Base-by-base conservation (phyloP, 495 filamentous ascomycete species). In the Penicillium desertorum region DNA sequence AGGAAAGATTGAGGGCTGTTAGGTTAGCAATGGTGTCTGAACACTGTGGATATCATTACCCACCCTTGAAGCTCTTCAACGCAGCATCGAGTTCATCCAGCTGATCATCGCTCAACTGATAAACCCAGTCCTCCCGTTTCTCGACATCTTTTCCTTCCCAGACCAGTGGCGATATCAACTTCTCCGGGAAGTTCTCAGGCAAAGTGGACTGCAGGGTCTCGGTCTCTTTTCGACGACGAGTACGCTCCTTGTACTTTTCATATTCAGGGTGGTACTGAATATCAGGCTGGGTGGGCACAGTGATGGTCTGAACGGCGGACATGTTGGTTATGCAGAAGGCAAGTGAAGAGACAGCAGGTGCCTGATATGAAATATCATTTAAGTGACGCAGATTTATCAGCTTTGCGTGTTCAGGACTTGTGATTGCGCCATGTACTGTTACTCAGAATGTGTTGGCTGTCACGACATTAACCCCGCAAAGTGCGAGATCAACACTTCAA, bases 241-340 rank as follows among this genome's bases (percentile, higher is more conserved):
- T 70, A 20, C 84, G 74, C 7, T 74, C 75, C 49, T 80, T 72
- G 63, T 82, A 86, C 63, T 84, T 86, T 22, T 75, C 73, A 56
- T 74, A 74, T 47, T 85, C 73, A 4, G 82, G 83, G 22, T 76
- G 69, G 63, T 85, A 86, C n/a, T 76, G 62, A 34, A 86, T 87
- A 59, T 86, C 83, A 11, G 70, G 72, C 27, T 76, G 74, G 10
- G 56, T 57, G 11, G 68, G 69, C 10, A 69, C 64, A 3, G 62
- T 66, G 45, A 67, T 58, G 16, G 66, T 68, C 29, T 60, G 43
- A 17, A 67, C 69, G 47, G 27, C 66, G 30, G 65, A 63, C 71
- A 70, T 71, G 11, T n/a, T 58, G n/a, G 9, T 22, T 59, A 17
- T 48, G 25, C 7, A 8, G 36, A 17, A n/a, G 6, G 12, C 12